These are phyloP conservation scores for Chlorella variabilis DNA, from an alignment of 163 green algal species.

Conservation along the genomic window DNA sequence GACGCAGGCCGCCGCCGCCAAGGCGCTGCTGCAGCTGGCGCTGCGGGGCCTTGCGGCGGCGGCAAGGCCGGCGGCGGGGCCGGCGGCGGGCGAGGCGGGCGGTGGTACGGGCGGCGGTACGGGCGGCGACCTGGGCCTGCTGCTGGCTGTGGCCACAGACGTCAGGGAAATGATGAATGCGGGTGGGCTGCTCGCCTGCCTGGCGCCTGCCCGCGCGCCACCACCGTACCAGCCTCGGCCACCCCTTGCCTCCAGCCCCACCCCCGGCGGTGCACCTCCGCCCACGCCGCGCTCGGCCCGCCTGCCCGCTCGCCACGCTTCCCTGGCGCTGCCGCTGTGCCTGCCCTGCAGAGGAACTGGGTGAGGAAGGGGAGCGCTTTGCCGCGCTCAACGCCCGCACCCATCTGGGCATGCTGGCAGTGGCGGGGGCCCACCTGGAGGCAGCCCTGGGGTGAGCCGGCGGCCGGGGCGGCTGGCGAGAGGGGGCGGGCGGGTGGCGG, in stretches of 20 bases:
- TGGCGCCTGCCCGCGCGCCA: background rate
- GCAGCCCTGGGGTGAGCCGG: background rate
- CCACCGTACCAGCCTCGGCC: too few species aligned
- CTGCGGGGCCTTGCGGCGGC: background rate
- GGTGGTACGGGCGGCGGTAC: background rate
- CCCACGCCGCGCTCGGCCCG: too few species aligned
- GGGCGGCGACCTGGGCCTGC: constrained; percentile 22
- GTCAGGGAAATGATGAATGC: background rate
- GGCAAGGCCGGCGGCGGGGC: background rate
- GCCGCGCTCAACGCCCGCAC: constrained; percentile 5
- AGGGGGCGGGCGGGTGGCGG: too few species aligned
- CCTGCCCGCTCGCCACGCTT: too few species aligned
- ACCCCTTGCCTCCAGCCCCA: too few species aligned
- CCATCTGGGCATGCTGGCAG: background rate
- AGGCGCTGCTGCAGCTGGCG: constrained; percentile 27
- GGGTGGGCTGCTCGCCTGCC: background rate
- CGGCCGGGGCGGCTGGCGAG: too few species aligned
- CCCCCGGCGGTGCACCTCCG: background rate
- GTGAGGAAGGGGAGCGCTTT: constrained; percentile 12
- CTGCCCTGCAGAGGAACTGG: background rate
- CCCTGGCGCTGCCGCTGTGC: too few species aligned
- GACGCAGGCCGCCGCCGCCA: background rate
- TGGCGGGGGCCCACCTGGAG: constrained; percentile 2
- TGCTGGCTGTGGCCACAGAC: constrained; percentile 11
- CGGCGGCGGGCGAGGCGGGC: background rate